Conservation (phyloP, 2,329 filamentous ascomycete species). For the Ceratocystis variospora region DNA sequence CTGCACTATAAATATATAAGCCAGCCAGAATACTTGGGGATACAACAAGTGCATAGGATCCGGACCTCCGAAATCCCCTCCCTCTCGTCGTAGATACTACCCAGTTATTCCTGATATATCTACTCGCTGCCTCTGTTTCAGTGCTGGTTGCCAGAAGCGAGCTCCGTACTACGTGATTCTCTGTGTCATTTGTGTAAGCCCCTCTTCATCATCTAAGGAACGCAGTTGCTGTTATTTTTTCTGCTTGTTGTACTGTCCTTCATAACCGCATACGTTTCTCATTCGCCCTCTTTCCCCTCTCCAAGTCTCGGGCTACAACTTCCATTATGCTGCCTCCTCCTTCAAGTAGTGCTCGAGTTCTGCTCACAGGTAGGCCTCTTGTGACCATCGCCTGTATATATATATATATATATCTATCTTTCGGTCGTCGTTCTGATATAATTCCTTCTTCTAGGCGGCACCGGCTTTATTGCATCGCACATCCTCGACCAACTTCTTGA, state of each 20-base stretch:
- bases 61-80: not conserved
- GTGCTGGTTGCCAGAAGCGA: not conserved
- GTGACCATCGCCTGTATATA: not conserved
- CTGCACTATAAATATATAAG: not conserved
- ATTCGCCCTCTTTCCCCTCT: too few relatives aligned
- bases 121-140: not conserved
- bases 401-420: too few relatives aligned
- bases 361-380: constrained; percentile 11
- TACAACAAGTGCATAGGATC: not conserved
- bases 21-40: not conserved
- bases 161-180: not conserved
- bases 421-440: not conserved
- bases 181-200: not conserved
- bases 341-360: not conserved
- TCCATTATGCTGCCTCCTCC: not conserved
- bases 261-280: not conserved
- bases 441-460: constrained; percentile 30
- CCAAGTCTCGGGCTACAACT: not conserved
- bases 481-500: constrained; percentile 35
- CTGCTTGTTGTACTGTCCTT: not conserved
- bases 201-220: not conserved
- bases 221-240: not conserved
- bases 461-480: constrained; percentile 42
- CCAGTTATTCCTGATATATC: not conserved
- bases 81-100: not conserved